Percentiles rank a stretch among this genome's conserved stretches.
Conservation (phyloP, 2,329 filamentous ascomycete genomes). For the Pyricularia sp. region DNA sequence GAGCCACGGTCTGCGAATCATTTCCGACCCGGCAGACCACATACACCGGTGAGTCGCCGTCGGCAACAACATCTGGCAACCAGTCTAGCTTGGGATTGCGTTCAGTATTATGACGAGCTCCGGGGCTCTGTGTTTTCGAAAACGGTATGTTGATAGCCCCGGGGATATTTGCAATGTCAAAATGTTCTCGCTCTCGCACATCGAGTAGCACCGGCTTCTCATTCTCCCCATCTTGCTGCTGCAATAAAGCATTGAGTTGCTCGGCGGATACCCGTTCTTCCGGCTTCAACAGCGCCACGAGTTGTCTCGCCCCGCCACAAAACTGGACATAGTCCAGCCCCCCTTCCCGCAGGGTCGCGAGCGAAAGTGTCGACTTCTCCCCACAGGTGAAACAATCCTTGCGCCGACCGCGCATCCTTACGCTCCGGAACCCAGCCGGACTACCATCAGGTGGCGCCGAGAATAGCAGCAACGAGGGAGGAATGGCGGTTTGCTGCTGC, state of each 20-base stretch:
- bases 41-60: slow-evolving; percentile 47
- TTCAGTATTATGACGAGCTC: slow-evolving; percentile 5
- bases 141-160: slow-evolving; percentile 71
- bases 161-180: slow-evolving; percentile 65
- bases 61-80: slow-evolving; percentile 27
- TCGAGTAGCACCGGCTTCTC: slow-evolving; percentile 64
- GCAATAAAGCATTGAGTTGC: slow-evolving; percentile 39
- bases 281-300: slow-evolving; percentile 45
- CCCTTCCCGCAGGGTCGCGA: slow-evolving; percentile 51
- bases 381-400: slow-evolving; percentile 72
- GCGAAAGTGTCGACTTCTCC: slow-evolving; percentile 48
- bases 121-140: slow-evolving; percentile 28
- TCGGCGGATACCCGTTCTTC: slow-evolving; percentile 59
- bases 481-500: neutral
- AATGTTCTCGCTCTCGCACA: slow-evolving; percentile 77
- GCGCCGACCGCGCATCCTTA: slow-evolving; percentile 63
- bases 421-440: slow-evolving; percentile 52
- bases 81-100: slow-evolving; percentile 10
- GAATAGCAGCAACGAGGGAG: slow-evolving; percentile 32
- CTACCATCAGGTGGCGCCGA: slow-evolving; percentile 29
- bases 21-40: slow-evolving; percentile 68
- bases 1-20: slow-evolving; percentile 64
- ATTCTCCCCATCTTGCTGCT: slow-evolving; percentile 77
- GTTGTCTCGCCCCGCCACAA: slow-evolving; percentile 53
- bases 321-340: slow-evolving; percentile 79